Evolutionary conservation across 257 asterid genomes (phyloP), one percentile per base, ranked within the genome.

Genomic region (Nicotiana otophora): DNA sequence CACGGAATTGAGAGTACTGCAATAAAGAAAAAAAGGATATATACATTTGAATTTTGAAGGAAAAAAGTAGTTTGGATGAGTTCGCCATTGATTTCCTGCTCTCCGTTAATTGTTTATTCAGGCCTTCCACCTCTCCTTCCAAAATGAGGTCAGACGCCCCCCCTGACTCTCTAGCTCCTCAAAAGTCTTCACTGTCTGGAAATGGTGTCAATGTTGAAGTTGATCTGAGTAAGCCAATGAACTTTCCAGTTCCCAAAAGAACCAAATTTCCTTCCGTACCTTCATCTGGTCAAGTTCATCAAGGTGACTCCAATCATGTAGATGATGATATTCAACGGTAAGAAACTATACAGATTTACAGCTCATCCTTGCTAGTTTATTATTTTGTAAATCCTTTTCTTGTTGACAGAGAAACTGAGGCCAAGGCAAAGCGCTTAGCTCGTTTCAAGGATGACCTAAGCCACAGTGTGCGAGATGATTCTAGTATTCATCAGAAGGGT

Each of bases 381-480:
- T 28, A 23, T 78, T 28, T 62, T 48, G 77, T 64, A 42, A 61
- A 58, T 57, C 85, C 57, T 83, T 20, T 83, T 81, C 69, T 14
- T 74, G 87, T 77, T 69, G 79, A 28, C 87, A 96, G 99, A 87
- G 99, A 96, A 89, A 66, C 88, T 82, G 88, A 87, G 48, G 98
- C 98, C 87, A 96, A 93, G 88, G 97, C 97, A 85, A 94, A 94
- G 87, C 97, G 99, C 58, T 82, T 96, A 75, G 93, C 93, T 83
- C 98, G 99, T 82, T 96, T 96, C 85, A 94, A 89, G 87, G 92
- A 92, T 86, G 98, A 94, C 86, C 88, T 92, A 63, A 89, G 84
- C 82, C 88, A 84, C 72, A 92, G 90, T 30, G 88, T 42, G 30
- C 89, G 85, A 80, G 88, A 84, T 74, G 87, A 86, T 69, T 77